Evolutionary conservation across 2,329 filamentous ascomycete genomes (phyloP).

Genomic region (Apiospora aurea): DNA sequence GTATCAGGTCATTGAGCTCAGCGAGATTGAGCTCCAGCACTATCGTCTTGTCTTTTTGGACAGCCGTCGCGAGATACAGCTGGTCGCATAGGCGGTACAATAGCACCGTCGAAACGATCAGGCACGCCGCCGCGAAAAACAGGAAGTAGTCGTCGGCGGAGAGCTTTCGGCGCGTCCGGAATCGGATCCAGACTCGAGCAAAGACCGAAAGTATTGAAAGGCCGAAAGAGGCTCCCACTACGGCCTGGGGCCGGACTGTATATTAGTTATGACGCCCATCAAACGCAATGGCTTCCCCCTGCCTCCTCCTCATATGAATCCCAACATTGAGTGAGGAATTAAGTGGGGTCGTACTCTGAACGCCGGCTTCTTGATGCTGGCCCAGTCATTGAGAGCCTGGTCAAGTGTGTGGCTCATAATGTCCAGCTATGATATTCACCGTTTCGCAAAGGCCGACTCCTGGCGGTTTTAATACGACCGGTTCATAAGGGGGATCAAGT

Average conservation of each 20-base stretch:
- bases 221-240: not conserved
- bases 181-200: not conserved
- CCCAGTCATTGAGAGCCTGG: too few species aligned
- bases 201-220: not conserved
- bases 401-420: too few species aligned
- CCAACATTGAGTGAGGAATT: not conserved
- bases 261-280: not conserved
- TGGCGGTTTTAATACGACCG: too few species aligned
- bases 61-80: conserved; percentile 10
- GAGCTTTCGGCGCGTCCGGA: not conserved
- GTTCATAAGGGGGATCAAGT: too few species aligned
- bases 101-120: not conserved
- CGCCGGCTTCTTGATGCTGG: not conserved
- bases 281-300: not conserved
- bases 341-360: not conserved
- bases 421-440: too few species aligned
- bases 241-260: not conserved
- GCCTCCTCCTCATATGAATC: too few species aligned
- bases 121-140: conserved; percentile 16
- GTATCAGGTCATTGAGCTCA: not conserved
- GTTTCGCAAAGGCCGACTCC: too few species aligned
- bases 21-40: not conserved
- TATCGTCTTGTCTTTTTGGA: not conserved
- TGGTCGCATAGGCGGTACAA: conserved; percentile 7
- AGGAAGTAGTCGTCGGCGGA: conserved; percentile 11